Evolutionary conservation across 768 basidiomycete genomes (phyloP).

Genomic region (Sporobolomyces roseus): DNA sequence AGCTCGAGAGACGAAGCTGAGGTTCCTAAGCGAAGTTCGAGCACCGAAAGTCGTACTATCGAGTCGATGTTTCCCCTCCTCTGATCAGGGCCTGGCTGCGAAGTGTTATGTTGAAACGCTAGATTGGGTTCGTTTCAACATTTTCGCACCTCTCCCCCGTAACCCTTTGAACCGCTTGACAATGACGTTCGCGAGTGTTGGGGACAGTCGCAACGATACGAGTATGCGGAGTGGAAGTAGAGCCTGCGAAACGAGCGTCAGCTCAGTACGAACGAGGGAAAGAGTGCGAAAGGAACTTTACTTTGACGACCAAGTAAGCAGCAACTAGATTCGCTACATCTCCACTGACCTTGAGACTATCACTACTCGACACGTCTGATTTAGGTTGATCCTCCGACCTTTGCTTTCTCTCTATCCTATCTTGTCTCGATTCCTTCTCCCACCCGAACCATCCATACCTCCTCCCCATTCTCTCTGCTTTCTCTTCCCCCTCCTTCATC

Average conservation of each 20-base stretch:
- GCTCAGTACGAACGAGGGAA: background rate
- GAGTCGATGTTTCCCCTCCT: too few species aligned
- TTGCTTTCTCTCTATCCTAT: conserved; percentile 14
- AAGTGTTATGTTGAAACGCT: too few species aligned
- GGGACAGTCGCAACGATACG: conserved; percentile 23
- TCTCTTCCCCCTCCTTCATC: conserved; percentile 30
- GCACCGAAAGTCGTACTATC: too few species aligned
- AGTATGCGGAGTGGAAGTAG: conserved; percentile 33
- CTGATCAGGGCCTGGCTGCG: too few species aligned
- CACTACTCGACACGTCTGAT: background rate
- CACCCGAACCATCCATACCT: conserved; percentile 37
- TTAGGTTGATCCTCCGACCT: background rate
- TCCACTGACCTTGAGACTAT: conserved; percentile 37
- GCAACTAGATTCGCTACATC: conserved; percentile 48
- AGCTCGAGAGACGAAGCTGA: too few species aligned
- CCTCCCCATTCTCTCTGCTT: conserved; percentile 29
- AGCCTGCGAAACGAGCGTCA: conserved; percentile 14
- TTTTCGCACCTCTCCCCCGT: background rate
- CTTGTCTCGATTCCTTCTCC: conserved; percentile 24
- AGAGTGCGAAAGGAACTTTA: conserved; percentile 32
- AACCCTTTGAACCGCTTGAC: conserved; percentile 1
- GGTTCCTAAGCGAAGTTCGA: too few species aligned
- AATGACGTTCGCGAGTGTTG: conserved; percentile 22
- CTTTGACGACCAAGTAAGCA: conserved; percentile 51
- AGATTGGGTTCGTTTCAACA: conserved; percentile 3